These are phyloP conservation scores for Rhizopogon vulgaris DNA, from an alignment of 768 basidiomycete species.

Conservation along the genomic window DNA sequence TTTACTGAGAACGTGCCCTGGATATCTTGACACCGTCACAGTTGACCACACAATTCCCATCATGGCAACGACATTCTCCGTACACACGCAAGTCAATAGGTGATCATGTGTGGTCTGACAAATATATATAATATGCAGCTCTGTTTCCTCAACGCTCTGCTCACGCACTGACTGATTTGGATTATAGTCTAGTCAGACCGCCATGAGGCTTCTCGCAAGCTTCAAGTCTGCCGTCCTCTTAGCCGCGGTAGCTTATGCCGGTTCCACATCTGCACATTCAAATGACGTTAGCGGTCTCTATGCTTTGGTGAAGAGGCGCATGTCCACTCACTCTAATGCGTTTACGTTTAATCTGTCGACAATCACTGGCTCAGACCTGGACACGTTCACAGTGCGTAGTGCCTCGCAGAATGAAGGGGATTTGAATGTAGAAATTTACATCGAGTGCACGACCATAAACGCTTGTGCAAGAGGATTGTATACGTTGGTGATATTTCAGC, in stretches of 20 bases:
- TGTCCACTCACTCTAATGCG: slow-evolving; percentile 25
- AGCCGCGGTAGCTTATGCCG: neutral
- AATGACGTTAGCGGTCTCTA: slow-evolving; percentile 26
- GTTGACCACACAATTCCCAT: too few relatives aligned
- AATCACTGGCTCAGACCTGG: slow-evolving; percentile 12
- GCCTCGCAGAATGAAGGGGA: slow-evolving; percentile 2
- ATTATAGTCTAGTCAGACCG: neutral
- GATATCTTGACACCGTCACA: too few relatives aligned
- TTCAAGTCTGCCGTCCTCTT: neutral
- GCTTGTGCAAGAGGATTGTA: slow-evolving; percentile 34
- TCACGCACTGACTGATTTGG: neutral
- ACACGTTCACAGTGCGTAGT: slow-evolving; percentile 30
- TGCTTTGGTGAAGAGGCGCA: slow-evolving; percentile 27
- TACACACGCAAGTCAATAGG: too few relatives aligned
- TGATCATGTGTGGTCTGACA: neutral
- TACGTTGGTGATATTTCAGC: slow-evolving; percentile 21
- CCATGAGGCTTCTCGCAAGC: slow-evolving; percentile 1
- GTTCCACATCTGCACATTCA: neutral
- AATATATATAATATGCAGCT: neutral
- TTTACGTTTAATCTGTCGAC: slow-evolving; percentile 26
- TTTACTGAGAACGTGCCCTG: too few relatives aligned
- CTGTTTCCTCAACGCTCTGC: neutral
- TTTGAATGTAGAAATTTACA: slow-evolving; percentile 14
- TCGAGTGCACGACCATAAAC: slow-evolving; percentile 30
- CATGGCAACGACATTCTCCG: too few relatives aligned